Base-by-base conservation (phyloP, 2,329 filamentous ascomycete genomes). In the Xylaria multiplex region DNA sequence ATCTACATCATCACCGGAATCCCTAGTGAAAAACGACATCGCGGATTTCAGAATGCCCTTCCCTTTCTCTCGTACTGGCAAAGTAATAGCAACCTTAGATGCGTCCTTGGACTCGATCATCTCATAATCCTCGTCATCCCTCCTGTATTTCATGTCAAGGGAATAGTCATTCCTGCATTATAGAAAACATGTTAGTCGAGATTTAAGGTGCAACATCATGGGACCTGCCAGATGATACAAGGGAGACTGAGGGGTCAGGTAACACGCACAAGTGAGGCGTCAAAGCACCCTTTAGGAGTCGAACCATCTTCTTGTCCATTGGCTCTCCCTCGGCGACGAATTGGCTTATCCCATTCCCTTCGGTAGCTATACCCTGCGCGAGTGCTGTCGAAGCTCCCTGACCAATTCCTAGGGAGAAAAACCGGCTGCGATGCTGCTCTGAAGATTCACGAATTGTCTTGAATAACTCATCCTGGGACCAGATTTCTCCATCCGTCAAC, bases 271-370 rank as follows among this genome's bases (percentile, higher is more conserved):
- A 16, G 37, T 56, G 56, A 24, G 65, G 61, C 7, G 27, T 30
- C 22, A 67, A 32, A 37, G 65, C 61, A n/a, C 32, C 43, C 46
- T 67, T 67, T 5, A 67, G 57, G 11, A 67, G 60, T 45, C 46
- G 50, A n/a, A 64, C 61, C 61, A 67, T 64, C 52, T 67, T 67
- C 49, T 49, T 60, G 60, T 67, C 61, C 60, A 64, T 67, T 45
- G 27, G 45, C 27, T 67, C 65, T 13, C 50, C 46, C 24, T 64
- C 61, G 6, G 61, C 27, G 14, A 67, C 65, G 37, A 64, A 67
- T 45, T 66, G 64, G 19, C 64, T 66, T 13, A 60, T 35, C 5
- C 64, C 59, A 13, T 64, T 60, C 8, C 64, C 64, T 35, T 37
- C 54, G 2, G 64, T 46, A 6, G 59, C 53, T 40, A 66, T 55